A percentile compares a stretch with the other conserved stretches of the same genome.
phyloP scores from a whole-genome alignment of 768 basidiomycete species.

The Antrodiella citrinella region DNA sequence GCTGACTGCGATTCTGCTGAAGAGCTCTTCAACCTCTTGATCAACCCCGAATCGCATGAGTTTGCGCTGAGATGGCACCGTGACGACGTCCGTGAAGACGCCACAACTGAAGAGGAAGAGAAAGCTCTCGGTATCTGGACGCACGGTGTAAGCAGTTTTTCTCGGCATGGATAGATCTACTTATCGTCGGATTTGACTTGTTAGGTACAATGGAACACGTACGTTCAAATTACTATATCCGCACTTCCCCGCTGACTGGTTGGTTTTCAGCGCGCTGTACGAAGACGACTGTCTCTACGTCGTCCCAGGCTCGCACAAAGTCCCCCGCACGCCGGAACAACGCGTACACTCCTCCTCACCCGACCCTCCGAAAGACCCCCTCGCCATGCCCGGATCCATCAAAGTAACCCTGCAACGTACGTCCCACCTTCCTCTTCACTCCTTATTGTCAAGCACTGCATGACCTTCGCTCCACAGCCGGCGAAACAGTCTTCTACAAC shows the following conservation, averaged over 20 bases:
- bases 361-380: slow-evolving; percentile 46
- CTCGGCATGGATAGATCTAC: not conserved
- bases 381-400: slow-evolving; percentile 65
- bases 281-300: slow-evolving; percentile 62
- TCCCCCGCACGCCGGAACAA: slow-evolving; percentile 49
- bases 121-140: slow-evolving; percentile 51
- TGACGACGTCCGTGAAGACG: slow-evolving; percentile 60
- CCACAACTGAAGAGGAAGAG: slow-evolving; percentile 50
- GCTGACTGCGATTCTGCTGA: not conserved
- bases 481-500: slow-evolving; percentile 76
- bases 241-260: not conserved
- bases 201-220: slow-evolving; percentile 82
- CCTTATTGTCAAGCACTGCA: not conserved
- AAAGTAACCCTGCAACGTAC: slow-evolving; percentile 46
- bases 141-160: slow-evolving; percentile 42
- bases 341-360: slow-evolving; percentile 42
- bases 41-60: slow-evolving; percentile 55
- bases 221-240: slow-evolving; percentile 19
- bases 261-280: slow-evolving; percentile 46
- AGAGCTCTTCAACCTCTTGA: slow-evolving; percentile 73
- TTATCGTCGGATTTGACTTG: not conserved
- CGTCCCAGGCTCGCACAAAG: slow-evolving; percentile 60
- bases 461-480: no score
- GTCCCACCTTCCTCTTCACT: slow-evolving; percentile 12
- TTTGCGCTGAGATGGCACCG: slow-evolving; percentile 78